Evolutionary conservation across 352 stramenopile species (phyloP).

Genomic region (Pythium apleroticum): DNA sequence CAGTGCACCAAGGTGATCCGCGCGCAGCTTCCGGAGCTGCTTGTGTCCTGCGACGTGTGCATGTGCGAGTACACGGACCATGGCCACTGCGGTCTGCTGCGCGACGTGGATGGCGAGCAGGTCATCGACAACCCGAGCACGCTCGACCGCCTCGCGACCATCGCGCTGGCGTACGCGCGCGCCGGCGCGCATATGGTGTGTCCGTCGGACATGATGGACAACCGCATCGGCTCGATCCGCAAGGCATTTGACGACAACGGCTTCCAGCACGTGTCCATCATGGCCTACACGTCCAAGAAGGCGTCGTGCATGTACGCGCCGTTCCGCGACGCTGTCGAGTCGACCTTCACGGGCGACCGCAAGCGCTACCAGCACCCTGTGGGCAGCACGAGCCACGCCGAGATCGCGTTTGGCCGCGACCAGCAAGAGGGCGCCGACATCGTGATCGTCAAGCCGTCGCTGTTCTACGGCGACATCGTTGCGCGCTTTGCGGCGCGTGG

Average conservation of each 20-base stretch:
- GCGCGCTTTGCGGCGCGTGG: slow-evolving; percentile 90
- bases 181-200: slow-evolving; percentile 98
- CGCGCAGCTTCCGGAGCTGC: slow-evolving; percentile 63
- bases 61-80: slow-evolving; percentile 92
- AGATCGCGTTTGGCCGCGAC: slow-evolving; percentile 78
- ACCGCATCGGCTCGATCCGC: slow-evolving; percentile 95
- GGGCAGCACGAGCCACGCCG: slow-evolving; percentile 79
- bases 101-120: slow-evolving; percentile 91
- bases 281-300: slow-evolving; percentile 99
- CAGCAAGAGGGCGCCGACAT: slow-evolving; percentile 95
- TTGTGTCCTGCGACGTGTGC: slow-evolving; percentile 87
- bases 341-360: slow-evolving; percentile 91
- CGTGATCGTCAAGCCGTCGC: slow-evolving; percentile 98
- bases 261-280: slow-evolving; percentile 98
- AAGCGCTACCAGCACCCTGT: slow-evolving; percentile 98
- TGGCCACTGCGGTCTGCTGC: slow-evolving; percentile 83
- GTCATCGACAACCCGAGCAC: slow-evolving; percentile 97
- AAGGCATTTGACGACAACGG: slow-evolving; percentile 93
- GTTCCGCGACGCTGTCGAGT: slow-evolving; percentile 98
- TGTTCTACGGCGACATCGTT: slow-evolving; percentile 99
- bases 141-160: slow-evolving; percentile 94
- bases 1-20: slow-evolving; percentile 64
- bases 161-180: slow-evolving; percentile 94
- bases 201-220: slow-evolving; percentile 97
- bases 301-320: slow-evolving; percentile 95